These are phyloP conservation scores for Vanderwaltozyma verrucispora DNA, from an alignment of 805 yeast genomes.

Conservation along the genomic window DNA sequence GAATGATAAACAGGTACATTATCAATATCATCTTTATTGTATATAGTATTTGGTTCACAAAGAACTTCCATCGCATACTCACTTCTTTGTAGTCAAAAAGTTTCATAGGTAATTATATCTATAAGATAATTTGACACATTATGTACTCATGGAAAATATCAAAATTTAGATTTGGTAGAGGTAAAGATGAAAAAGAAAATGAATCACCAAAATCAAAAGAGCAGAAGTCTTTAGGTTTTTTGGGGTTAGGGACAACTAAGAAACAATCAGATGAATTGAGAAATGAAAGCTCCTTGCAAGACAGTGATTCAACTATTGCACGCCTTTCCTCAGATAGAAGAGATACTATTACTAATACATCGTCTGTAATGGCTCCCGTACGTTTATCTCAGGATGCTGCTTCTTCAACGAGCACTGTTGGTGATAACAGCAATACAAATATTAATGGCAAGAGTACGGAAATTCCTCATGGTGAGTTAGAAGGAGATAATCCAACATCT, in stretches of 20 bases:
- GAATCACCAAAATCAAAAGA: conserved; percentile 11
- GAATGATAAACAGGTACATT: too few relatives aligned
- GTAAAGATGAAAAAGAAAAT: conserved; percentile 24
- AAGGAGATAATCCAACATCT: conserved; percentile 7
- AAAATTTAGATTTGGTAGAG: conserved; percentile 27
- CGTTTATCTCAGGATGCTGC: conserved; percentile 18
- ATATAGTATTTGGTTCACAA: too few relatives aligned
- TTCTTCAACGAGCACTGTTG: conserved; percentile 16
- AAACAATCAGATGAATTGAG: neutral
- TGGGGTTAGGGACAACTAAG: conserved; percentile 1
- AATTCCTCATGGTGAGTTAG: neutral
- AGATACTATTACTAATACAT: conserved; percentile 1
- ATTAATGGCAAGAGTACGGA: neutral
- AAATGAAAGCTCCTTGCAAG: neutral
- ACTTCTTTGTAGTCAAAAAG: neutral
- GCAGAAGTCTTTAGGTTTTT: conserved; percentile 4
- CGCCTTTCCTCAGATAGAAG: neutral
- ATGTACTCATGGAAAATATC: conserved; percentile 28
- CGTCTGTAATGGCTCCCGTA: conserved; percentile 19
- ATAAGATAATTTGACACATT: too few relatives aligned
- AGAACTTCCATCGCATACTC: too few relatives aligned
- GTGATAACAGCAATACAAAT: conserved; percentile 1
- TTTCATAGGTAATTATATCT: neutral
- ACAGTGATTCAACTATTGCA: neutral
- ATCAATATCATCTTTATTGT: too few relatives aligned